Base-by-base conservation (phyloP, 495 filamentous ascomycete genomes). In the Lasiosphaeria ovina region DNA sequence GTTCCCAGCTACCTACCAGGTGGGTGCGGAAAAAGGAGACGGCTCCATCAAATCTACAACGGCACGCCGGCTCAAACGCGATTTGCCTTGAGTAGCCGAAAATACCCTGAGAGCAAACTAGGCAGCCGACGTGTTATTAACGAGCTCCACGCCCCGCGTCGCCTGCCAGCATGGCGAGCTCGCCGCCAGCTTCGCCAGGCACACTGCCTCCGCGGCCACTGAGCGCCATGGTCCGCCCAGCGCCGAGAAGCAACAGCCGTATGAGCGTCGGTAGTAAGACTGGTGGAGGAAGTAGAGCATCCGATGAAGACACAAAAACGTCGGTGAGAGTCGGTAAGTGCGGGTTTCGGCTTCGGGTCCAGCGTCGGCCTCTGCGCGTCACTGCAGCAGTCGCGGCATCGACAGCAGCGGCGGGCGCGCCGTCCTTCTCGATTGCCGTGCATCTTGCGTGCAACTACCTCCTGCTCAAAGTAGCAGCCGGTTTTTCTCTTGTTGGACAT, bases 281-380 rank as follows among this genome's bases (percentile, higher is more conserved):
- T 44, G 89, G 87, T 51, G 87, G 84, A 67, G 88, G 89, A 60
- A 97, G 91, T 75, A 84, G 93, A 69, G 89, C 88, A 34, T 96
- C 93, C 3, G 94, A 97, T 70, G 94, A 98, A 66, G 94, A 97
- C 80, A 82, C 83, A 47, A 93, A 89, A 75, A 97, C 94, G 35
- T 90, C 94, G n/a, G 94, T 98, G 72, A 97, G 92, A 96, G 94
- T 98, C 74, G 94, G 94, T 98, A 83, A 70, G 94, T 92, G 17
- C 2, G 24, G 24, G 24, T 24, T 24, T 24, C 2, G 24, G 24
- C 24, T 24, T 24, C 24, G 24, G 24, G 24, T 24, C 24, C 24
- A 24, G 24, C 24, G 24, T 2, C 2, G 24, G 24, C 24, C 24
- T 24, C 24, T 24, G 24, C 24, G 24, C 24, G 24, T 24, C 24